Percentiles rank a stretch among this genome's conserved stretches.
These are phyloP conservation scores for Sinapis alba DNA, from an alignment of 441 rosid genomes.

Conservation along the genomic window DNA sequence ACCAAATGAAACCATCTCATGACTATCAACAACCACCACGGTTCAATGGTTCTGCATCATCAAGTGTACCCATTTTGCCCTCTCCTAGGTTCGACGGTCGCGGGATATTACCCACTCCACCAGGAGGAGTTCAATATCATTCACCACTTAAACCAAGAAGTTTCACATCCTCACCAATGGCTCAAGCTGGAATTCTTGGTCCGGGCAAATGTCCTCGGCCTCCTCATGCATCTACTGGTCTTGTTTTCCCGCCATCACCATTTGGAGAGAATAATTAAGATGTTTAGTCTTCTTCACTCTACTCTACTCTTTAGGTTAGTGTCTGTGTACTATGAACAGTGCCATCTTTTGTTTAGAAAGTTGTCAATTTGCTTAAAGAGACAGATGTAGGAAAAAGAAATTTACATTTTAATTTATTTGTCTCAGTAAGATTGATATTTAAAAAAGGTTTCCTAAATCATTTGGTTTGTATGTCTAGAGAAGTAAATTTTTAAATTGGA, in stretches of 20 bases:
- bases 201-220: constrained; percentile 61
- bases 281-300: neutral
- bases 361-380: neutral
- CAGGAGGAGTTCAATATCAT: neutral
- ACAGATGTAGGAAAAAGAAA: neutral
- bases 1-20: constrained; percentile 5
- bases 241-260: neutral
- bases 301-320: constrained; percentile 1
- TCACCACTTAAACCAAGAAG: neutral
- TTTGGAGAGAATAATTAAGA: neutral
- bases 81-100: constrained; percentile 38
- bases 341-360: constrained; percentile 2
- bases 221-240: constrained; percentile 23
- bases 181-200: constrained; percentile 64
- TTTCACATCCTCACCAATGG: constrained; percentile 36
- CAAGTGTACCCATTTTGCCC: neutral
- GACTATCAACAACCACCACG: neutral
- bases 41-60: constrained; percentile 2
- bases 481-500: neutral
- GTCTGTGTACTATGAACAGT: neutral
- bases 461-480: neutral
- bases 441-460: neutral
- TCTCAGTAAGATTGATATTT: neutral
- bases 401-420: neutral
- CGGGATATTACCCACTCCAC: constrained; percentile 39